Conservation (phyloP, 345 rosid genomes). For the Citrus glauca region DNA sequence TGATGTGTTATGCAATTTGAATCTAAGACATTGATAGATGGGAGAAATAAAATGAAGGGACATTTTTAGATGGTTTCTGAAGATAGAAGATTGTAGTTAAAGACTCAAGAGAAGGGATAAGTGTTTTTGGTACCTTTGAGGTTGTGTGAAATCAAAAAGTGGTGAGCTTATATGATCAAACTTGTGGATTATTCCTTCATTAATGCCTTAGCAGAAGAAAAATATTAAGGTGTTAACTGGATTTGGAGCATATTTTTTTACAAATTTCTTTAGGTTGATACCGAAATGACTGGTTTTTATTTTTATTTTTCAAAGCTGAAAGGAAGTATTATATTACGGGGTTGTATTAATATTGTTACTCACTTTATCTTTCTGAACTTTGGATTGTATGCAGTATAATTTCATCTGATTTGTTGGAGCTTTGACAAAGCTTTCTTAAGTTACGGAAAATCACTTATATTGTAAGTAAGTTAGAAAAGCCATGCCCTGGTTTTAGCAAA, state of each 20-base stretch:
- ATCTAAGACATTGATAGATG: neutral
- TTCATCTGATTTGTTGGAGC: neutral
- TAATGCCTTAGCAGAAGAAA: neutral
- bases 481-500: neutral
- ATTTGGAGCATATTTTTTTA: neutral
- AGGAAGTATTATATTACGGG: neutral
- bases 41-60: neutral
- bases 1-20: neutral
- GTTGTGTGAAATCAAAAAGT: neutral
- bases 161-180: neutral
- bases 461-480: constrained; percentile 4
- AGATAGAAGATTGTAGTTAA: neutral
- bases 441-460: neutral
- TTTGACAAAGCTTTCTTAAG: neutral
- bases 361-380: neutral
- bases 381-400: neutral
- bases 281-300: neutral
- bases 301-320: neutral
- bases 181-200: neutral
- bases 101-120: neutral
- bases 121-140: neutral
- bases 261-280: neutral
- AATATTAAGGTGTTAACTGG: constrained; percentile 1
- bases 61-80: neutral
- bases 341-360: neutral